Evolutionary conservation across 176 grass and related monocot species (phyloP), one percentile per base, ranked within the genome.

Genomic region (Microstegium vimineum): DNA sequence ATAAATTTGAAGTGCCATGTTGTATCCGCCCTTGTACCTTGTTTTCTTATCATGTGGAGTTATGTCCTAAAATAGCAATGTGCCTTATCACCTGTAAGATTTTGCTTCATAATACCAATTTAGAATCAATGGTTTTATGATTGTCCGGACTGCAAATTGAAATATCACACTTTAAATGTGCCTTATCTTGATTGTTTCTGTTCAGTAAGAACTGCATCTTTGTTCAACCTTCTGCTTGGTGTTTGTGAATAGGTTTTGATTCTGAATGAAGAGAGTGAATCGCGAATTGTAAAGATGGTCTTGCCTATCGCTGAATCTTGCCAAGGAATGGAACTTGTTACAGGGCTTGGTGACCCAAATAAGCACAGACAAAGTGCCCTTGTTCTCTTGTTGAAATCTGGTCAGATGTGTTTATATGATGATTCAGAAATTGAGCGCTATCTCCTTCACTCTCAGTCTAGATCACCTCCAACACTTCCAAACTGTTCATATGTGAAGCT

Each of bases 341-440:
- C 85, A 60, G 87, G 88, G 37, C 80, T 91, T 61, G 91, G 73
- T 30, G 84, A 92, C 84, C 88, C 85, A 78, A 99, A 86, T 71
- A 99, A 88, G 78, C 85, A 83, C 42, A 87, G 49, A 87, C 84
- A 87, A 87, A 92, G 38, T 93, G 66, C 49, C 84, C 90, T 99
- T 62, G 85, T 90, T 66, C 85, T 95, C 63, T 92, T 99, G 83
- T 82, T 94, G 83, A 95, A 93, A 87, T 95, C 96, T 67, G 91
- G 96, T 72, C 74, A 81, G 30, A 82, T 99, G 0, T 95, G 73
- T 77, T 88, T 99, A 76, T 95, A 88, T 33, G 91, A 99, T 87
- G 93, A 99, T 90, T 95, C 83, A 76, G 91, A 93, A 78, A 95
- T 95, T 69, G 91, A 94, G 77, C 84, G 73, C 4, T 95, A 92